Evolutionary conservation across 164 flowering plant species (phyloP), one percentile per base, ranked within the genome.

Genomic region (Aristolochia fimbriata): DNA sequence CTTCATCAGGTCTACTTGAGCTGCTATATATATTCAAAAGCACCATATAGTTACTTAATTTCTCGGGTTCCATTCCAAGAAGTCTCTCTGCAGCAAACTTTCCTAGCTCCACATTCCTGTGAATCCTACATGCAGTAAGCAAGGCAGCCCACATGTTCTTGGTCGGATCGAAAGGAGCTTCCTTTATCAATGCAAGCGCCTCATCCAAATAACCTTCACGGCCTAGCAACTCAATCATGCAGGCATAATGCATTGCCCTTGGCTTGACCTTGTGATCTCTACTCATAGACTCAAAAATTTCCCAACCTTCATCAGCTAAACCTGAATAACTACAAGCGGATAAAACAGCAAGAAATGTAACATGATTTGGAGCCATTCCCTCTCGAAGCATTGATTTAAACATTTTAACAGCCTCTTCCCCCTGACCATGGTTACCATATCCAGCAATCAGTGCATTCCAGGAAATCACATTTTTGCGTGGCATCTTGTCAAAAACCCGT

Each of bases 101-200:
- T 15, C 96, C 97, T 16, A 91, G 86, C 70, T 80, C 86, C 4
- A 84, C 62, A 59, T 91, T 81, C 66, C 75, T 80, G 65, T 86
- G 83, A 55, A 80, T 68, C 68, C 96, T 73, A 67, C 87, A 84
- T 54, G 96, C 93, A 52, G 83, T 86, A 52, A 91, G 73, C 69
- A 86, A 73, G 31, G 97, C 91, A 53, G 89, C 91, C 96, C 97
- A 91, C 93, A 88, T 88, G 55, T 86, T 88, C 47, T 70, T 68
- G 0, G 86, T 86, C 15, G 93, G 85, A 59, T 66, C 66, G 61
- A 83, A 80, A 1, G 96, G 93, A 51, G 84, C 84, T 49, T 75
- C 78, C 68, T 70, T 75, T 66, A 86, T 85, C 73, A 88, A 68
- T 20, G 76, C 81, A 64, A 80, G 66, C 47, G 97, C 96, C 73